Percentiles rank a stretch among this genome's conserved stretches.
phyloP scores from a whole-genome alignment of 257 asterid species.

The Nicotiana tabacum region DNA sequence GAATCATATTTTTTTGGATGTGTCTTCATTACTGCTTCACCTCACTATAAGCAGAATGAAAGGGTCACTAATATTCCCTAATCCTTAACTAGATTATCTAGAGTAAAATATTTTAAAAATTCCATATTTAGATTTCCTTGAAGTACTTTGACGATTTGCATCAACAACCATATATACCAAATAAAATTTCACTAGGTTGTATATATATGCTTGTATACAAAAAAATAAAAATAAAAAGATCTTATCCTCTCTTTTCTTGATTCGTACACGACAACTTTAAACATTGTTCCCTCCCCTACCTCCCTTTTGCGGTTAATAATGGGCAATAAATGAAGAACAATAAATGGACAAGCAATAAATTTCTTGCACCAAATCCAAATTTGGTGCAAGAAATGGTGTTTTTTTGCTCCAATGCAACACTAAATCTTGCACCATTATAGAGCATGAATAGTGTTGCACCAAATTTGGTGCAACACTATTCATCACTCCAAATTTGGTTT shows the following conservation, averaged over 20 bases:
- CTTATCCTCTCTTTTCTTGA: not conserved
- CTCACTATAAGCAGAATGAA: not conserved
- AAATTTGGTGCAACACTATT: no score
- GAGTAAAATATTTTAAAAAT: not conserved
- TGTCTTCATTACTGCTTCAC: not conserved
- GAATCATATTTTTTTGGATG: constrained; percentile 7
- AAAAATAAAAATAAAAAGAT: not conserved
- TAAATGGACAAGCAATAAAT: no score
- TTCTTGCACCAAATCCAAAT: no score
- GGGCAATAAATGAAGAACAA: no score
- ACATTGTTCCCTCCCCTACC: not conserved
- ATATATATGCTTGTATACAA: no score
- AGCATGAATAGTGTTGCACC: no score
- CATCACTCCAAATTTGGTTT: no score
- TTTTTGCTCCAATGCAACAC: no score
- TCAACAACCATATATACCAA: not conserved
- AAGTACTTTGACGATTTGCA: not conserved
- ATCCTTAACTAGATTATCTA: constrained; percentile 1
- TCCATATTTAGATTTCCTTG: not conserved
- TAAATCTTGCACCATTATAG: no score
- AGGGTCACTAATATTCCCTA: not conserved
- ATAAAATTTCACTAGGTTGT: not conserved
- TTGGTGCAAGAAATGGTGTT: no score
- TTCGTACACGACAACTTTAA: not conserved
- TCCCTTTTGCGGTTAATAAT: no score